Evolutionary conservation across 768 basidiomycete species (phyloP), one percentile per base, ranked within the genome.

Genomic region (Lentinula sp.): DNA sequence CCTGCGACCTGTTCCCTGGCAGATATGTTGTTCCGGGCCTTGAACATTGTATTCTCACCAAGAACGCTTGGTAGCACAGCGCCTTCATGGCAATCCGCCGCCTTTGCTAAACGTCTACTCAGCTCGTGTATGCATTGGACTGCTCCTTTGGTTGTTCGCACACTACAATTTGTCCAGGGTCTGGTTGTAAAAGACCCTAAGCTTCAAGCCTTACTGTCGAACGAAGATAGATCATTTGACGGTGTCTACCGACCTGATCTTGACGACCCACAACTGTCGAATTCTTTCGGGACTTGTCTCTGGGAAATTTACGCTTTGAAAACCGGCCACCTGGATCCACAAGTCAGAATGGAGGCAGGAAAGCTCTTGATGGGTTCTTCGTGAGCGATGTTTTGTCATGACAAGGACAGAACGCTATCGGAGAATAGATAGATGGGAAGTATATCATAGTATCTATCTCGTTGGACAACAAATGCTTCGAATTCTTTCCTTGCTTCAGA

Each of bases 41-140:
- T 99, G 60, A 75, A 85, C 50, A 80, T 92, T 57, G 84, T 89
- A 46, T 96, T 98, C 78, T 85, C 90, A 57, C 87, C 91, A 23
- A 84, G 85, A 53, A 79, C 79, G 18, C 76, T 82, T 57, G 82
- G 83, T 4, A 74, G 75, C 48, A 70, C 78, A 23, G 74, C 83
- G 32, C 84, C 92, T 28, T 76, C 87, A 63, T 82, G 86, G 82
- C 87, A 93, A 66, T 83, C 88, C 46, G 92, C 94, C 48, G 93
- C 96, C 2, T 98, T 98, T 73, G 82, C 90, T 58, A 98, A 98
- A 75, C 90, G 96, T n/a, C 80, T 98, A 51, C 79, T 96, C 33
- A 81, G 82, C 52, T 86, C 88, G 37, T 84, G 88, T 4, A 78
- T 98, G 43, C 86, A 90, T 68, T 95, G 95, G 87, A 83, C 95